phyloP scores from a whole-genome alignment of 768 basidiomycete genomes.

The Dacryopinax primogenitus region DNA sequence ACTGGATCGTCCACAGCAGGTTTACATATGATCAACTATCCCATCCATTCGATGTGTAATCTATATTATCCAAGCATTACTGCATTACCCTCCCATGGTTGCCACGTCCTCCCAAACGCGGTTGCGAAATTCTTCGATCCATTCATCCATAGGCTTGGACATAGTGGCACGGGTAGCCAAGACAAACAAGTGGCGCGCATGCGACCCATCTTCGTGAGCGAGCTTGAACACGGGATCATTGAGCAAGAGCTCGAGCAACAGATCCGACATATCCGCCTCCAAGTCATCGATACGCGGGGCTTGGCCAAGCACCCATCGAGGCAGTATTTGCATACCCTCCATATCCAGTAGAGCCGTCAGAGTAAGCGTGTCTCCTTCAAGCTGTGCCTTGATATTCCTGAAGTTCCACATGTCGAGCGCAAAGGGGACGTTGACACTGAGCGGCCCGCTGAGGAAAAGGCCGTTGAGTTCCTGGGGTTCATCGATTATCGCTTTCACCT shows the following conservation, averaged over 20 bases:
- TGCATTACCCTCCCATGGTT: background rate
- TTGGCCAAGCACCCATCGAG: too few species aligned
- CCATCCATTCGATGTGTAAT: too few species aligned
- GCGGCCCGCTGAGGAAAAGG: background rate
- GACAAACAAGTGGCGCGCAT: background rate
- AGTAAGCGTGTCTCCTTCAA: background rate
- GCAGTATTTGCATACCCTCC: background rate
- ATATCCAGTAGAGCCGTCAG: background rate
- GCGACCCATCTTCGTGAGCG: background rate
- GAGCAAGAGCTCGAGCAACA: background rate
- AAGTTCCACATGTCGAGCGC: background rate
- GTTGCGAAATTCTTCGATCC: background rate
- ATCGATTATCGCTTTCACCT: background rate
- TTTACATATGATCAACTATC: too few species aligned
- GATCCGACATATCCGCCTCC: background rate
- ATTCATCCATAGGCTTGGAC: background rate
- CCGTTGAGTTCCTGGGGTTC: background rate
- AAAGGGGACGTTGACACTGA: background rate
- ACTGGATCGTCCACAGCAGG: too few species aligned
- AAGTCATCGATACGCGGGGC: background rate
- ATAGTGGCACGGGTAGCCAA: background rate
- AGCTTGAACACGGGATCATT: background rate
- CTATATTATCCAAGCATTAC: too few species aligned
- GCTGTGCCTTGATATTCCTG: background rate
- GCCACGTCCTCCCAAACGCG: background rate